Evolutionary conservation across 345 rosid genomes (phyloP).

Genomic region (Eucalyptus erythrocorys): DNA sequence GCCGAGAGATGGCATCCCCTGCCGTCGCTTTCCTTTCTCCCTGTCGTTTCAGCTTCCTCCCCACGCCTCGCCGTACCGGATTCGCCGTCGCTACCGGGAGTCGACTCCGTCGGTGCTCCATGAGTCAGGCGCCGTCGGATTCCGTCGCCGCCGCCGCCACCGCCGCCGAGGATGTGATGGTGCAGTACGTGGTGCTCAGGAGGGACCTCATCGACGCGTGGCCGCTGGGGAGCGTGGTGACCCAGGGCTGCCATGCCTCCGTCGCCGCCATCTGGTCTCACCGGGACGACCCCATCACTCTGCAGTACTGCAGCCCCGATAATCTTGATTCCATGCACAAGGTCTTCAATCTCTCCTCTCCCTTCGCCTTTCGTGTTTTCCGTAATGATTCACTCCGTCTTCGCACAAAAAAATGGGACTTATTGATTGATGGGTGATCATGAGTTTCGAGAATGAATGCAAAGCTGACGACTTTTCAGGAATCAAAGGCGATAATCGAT

Average conservation of each 20-base stretch:
- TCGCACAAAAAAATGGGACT: not conserved
- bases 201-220: conserved; percentile 84
- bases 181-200: conserved; percentile 79
- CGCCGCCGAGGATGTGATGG: conserved; percentile 31
- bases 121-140: not conserved
- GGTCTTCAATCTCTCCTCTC: conserved; percentile 11
- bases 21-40: not conserved
- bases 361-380: not conserved
- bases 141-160: conserved; percentile 4
- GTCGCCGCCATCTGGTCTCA: conserved; percentile 69
- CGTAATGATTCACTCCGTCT: not conserved
- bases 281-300: conserved; percentile 52
- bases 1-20: not conserved
- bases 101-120: not conserved
- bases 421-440: not conserved
- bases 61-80: not conserved
- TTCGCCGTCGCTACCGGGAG: not conserved
- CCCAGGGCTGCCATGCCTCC: conserved; percentile 96
- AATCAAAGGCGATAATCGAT: not conserved
- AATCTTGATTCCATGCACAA: conserved; percentile 78
- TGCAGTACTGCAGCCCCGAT: conserved; percentile 55
- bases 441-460: not conserved
- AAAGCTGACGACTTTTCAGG: not conserved
- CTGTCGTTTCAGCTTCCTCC: not conserved
- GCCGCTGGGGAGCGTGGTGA: conserved; percentile 90